Percentiles rank a stretch among this genome's conserved stretches.
These are phyloP conservation scores for Ascochyta koolunga DNA, from an alignment of 2,329 filamentous ascomycete genomes.

Conservation along the genomic window DNA sequence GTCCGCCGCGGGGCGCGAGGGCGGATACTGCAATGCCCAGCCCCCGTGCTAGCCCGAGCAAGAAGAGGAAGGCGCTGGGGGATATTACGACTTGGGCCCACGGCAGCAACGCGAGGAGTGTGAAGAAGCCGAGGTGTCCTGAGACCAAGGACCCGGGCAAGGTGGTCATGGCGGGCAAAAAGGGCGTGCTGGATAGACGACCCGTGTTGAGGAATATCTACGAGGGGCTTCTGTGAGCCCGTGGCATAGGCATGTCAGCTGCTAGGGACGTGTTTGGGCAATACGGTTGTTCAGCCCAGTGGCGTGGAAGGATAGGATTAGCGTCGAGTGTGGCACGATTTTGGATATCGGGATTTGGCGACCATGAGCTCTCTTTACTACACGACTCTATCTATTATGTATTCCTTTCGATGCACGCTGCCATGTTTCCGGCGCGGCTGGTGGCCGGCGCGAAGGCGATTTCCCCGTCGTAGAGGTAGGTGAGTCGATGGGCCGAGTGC, in stretches of 20 bases:
- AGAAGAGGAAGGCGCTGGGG: slow-evolving; percentile 37
- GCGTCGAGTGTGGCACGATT: background rate
- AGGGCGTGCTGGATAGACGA: slow-evolving; percentile 67
- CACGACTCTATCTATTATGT: too few species aligned
- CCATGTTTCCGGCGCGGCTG: too few species aligned
- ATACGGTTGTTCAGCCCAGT: background rate
- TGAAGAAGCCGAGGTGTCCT: slow-evolving; percentile 26
- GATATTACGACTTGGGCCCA: slow-evolving; percentile 27
- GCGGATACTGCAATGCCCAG: background rate
- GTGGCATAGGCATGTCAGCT: too few species aligned
- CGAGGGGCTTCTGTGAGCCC: slow-evolving; percentile 57
- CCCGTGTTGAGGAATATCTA: slow-evolving; percentile 77
- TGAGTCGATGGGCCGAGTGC: too few species aligned
- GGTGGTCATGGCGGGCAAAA: slow-evolving; percentile 62
- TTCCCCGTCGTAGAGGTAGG: too few species aligned
- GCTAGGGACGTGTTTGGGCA: too few species aligned
- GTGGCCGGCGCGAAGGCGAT: too few species aligned
- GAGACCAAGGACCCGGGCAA: slow-evolving; percentile 61
- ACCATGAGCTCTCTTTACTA: too few species aligned
- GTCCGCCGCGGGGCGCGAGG: background rate
- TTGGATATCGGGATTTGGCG: background rate
- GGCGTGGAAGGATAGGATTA: background rate
- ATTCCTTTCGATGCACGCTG: too few species aligned
- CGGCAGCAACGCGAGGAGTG: slow-evolving; percentile 18
- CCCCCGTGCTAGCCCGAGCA: slow-evolving; percentile 38